phyloP scores from a whole-genome alignment of 2,329 filamentous ascomycete species.

The Myriosclerotinia duriaeana region DNA sequence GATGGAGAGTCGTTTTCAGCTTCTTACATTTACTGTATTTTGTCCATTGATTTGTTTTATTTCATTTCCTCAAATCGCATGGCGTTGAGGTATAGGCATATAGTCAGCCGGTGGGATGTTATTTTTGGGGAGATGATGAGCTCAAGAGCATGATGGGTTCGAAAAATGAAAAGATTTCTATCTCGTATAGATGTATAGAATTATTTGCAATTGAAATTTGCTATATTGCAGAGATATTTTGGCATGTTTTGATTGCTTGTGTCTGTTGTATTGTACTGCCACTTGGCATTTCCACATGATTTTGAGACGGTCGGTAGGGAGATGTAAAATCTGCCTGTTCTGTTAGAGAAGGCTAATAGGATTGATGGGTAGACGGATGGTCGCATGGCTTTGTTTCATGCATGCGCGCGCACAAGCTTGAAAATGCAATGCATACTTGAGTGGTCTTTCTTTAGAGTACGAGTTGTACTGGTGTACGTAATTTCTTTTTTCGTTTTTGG shows the following conservation, averaged over 20 bases:
- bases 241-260: not conserved
- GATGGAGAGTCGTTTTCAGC: not conserved
- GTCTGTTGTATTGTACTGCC: not conserved
- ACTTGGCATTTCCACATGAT: too few species aligned
- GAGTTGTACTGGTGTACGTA: too few species aligned
- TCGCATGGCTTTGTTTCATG: too few species aligned
- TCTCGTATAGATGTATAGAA: not conserved
- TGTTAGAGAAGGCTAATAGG: too few species aligned
- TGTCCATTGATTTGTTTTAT: not conserved
- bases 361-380: too few species aligned
- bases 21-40: not conserved
- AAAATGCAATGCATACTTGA: too few species aligned
- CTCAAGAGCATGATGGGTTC: not conserved
- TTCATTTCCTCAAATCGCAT: not conserved
- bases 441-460: too few species aligned
- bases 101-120: not conserved
- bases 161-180: not conserved
- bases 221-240: not conserved
- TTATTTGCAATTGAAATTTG: not conserved
- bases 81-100: conserved; percentile 13
- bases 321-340: too few species aligned
- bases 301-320: too few species aligned
- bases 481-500: too few species aligned
- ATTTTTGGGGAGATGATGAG: not conserved
- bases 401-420: too few species aligned